A percentile compares a stretch with the other conserved stretches of the same genome.
These are phyloP conservation scores for Melampsora americana DNA, from an alignment of 1,284 basidiomycete species.

Conservation along the genomic window DNA sequence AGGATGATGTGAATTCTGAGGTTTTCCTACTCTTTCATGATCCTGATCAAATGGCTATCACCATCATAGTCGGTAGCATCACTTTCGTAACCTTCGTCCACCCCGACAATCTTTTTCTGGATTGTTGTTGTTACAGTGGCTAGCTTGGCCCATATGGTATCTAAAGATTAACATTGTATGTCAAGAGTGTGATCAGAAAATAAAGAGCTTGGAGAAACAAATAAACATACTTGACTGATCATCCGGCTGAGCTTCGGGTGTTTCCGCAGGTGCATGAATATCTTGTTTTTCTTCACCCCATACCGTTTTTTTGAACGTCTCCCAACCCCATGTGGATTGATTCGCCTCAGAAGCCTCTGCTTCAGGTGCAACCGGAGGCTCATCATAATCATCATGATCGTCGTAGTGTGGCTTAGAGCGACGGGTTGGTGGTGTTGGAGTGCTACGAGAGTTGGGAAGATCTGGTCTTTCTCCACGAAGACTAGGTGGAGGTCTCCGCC, in stretches of 20 bases:
- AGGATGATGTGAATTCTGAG: neutral
- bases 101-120: conserved; percentile 30
- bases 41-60: conserved; percentile 43
- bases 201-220: neutral
- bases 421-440: neutral
- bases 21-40: conserved; percentile 37
- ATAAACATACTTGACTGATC: neutral
- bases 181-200: neutral
- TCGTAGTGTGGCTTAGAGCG: neutral
- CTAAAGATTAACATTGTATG: conserved; percentile 9
- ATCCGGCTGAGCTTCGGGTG: conserved; percentile 15
- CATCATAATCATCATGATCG: neutral
- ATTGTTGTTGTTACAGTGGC: conserved; percentile 22
- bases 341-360: neutral
- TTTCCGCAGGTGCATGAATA: conserved; percentile 14
- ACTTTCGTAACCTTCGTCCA: conserved; percentile 41
- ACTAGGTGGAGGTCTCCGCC: neutral
- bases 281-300: conserved; percentile 25
- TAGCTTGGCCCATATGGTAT: conserved; percentile 37
- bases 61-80: conserved; percentile 42
- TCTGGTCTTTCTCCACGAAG: neutral
- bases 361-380: neutral
- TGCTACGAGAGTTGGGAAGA: neutral
- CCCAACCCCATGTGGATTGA: conserved; percentile 23
- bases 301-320: conserved; percentile 34